Evolutionary conservation across 768 basidiomycete genomes (phyloP), one percentile per base, ranked within the genome.

Genomic region (Paxillus involutus): DNA sequence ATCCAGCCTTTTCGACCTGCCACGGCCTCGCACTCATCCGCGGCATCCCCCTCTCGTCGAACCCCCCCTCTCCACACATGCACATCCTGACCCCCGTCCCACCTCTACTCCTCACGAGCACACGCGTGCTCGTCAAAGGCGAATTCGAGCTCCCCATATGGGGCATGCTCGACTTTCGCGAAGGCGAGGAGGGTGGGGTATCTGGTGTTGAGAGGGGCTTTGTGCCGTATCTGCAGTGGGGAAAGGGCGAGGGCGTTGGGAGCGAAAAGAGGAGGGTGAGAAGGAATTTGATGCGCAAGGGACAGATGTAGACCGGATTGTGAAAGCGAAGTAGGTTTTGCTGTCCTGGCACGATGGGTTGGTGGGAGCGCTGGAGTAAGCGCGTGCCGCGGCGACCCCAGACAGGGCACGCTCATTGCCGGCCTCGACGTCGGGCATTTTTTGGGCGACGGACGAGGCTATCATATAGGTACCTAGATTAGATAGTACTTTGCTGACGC

Each of bases 81-180:
- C 93, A 96, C 33, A 59, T 97, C n/a, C 73, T 97, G 35, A 93
- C 94, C 0, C 92, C 95, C 0, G 56, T 94, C 1, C 83, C 86
- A 0, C 70, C 80, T 0, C 49, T 63, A 0, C 40, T 77, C 1
- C 75, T 96, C 3, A 57, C 63, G 0, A 61, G 53, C 17, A 51
- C 66, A 1, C 62, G 64, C 1, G 19, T 49, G 3, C 57, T 96
- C 3, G 84, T 96, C 44, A 94, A 90, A 68, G 94, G 94, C 8
- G 92, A 94, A 65, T 75, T 94, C 62, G 93, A 95, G 68, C 71
- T 97, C 0, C 94, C 94, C 0, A 74, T 94, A 0, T 89, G 88
- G 84, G 93, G 88, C 0, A 83, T 93, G 86, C 73, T 97, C 47
- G 93, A 95, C 67, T 88, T 84, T 67, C 70, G 75, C 24, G 69